Evolutionary conservation across 306 rosid species (phyloP).

Genomic region (Trifolium pratense): DNA sequence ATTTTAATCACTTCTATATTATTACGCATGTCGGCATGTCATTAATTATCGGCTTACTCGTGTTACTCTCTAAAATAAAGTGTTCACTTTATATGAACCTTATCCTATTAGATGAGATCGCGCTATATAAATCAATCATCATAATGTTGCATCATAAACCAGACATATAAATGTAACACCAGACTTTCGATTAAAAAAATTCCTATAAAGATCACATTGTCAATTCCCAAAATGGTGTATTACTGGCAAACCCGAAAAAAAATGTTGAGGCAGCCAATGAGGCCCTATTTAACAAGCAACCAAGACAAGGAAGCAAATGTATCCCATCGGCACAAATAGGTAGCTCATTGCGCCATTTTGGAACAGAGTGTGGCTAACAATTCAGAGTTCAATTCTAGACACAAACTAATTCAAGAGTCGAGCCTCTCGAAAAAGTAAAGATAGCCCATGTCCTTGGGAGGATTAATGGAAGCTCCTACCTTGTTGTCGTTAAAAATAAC

Average conservation of each 20-base stretch:
- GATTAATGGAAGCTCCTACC: slow-evolving; percentile 90
- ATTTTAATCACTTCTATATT: neutral
- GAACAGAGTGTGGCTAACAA: slow-evolving; percentile 10
- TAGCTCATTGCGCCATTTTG: neutral
- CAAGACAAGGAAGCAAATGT: neutral
- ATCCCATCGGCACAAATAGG: slow-evolving; percentile 7
- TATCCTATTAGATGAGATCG: neutral
- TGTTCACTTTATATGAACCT: neutral
- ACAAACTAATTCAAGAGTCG: slow-evolving; percentile 39
- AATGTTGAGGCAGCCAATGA: slow-evolving; percentile 28
- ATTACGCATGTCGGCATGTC: neutral
- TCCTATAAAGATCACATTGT: slow-evolving; percentile 14
- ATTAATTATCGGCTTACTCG: neutral
- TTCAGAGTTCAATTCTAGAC: slow-evolving; percentile 20
- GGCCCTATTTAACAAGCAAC: slow-evolving; percentile 22
- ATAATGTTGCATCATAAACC: neutral
- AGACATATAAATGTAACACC: slow-evolving; percentile 4
- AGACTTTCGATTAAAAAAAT: neutral
- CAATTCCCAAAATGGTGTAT: slow-evolving; percentile 10
- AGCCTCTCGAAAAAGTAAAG: slow-evolving; percentile 88
- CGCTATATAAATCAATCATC: neutral
- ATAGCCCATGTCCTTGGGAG: slow-evolving; percentile 99
- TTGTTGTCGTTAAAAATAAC: slow-evolving; percentile 84
- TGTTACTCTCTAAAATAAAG: neutral
- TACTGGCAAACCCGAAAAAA: slow-evolving; percentile 17